phyloP scores from a whole-genome alignment of 495 filamentous ascomycete species.

The Saxispiralis lemnorum region DNA sequence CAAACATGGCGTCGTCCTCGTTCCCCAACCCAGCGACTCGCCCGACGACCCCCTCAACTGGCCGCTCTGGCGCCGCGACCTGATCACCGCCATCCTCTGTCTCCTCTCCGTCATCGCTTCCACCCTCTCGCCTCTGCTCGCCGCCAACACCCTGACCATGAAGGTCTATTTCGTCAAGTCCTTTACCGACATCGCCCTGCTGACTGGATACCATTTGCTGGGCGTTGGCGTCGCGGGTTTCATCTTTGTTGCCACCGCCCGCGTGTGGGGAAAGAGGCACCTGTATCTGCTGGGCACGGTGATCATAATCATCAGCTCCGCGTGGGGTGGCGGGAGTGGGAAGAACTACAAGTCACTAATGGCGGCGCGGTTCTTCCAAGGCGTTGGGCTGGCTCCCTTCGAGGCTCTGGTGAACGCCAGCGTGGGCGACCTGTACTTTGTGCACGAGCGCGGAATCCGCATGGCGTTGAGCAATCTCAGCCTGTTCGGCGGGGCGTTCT shows the following conservation, averaged over 20 bases:
- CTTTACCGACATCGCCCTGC: slow-evolving; percentile 56
- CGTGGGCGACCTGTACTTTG: slow-evolving; percentile 24
- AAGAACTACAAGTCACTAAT: slow-evolving; percentile 50
- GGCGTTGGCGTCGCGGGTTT: slow-evolving; percentile 67
- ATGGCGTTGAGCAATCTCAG: slow-evolving; percentile 85
- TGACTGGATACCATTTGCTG: slow-evolving; percentile 77
- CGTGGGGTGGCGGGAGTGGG: slow-evolving; percentile 60
- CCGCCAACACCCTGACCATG: slow-evolving; percentile 65
- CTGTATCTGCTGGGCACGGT: slow-evolving; percentile 63
- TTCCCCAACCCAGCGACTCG: slow-evolving; percentile 25
- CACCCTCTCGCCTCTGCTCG: slow-evolving; percentile 65
- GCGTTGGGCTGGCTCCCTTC: slow-evolving; percentile 29
- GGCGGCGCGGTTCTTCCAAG: slow-evolving; percentile 39
- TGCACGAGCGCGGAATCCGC: slow-evolving; percentile 51
- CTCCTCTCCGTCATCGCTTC: slow-evolving; percentile 65
- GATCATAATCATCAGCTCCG: slow-evolving; percentile 50
- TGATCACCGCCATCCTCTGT: slow-evolving; percentile 61
- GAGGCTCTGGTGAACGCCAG: slow-evolving; percentile 29
- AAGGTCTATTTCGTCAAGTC: slow-evolving; percentile 37
- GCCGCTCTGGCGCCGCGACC: slow-evolving; percentile 72
- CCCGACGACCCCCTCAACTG: slow-evolving; percentile 52
- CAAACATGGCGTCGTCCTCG: slow-evolving; percentile 23
- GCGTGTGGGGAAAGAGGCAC: slow-evolving; percentile 85
- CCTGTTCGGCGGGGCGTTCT: slow-evolving; percentile 79
- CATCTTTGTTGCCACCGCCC: slow-evolving; percentile 69